phyloP scores from a whole-genome alignment of 306 rosid species.

The Crotalaria pallida region DNA sequence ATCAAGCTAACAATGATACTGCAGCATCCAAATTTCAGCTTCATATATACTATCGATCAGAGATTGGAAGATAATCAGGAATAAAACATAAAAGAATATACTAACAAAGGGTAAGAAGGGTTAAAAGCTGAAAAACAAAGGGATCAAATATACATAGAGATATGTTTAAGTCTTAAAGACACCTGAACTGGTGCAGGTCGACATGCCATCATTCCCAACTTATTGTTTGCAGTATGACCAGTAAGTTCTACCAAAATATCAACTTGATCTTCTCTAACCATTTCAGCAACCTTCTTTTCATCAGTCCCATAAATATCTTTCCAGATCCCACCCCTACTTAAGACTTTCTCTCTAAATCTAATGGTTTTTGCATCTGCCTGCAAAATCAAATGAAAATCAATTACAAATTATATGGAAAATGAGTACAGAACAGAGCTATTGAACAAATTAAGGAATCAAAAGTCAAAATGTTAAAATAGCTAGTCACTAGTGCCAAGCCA shows the following conservation, averaged over 20 bases:
- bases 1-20: background rate
- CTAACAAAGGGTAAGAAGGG: background rate
- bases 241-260: slow-evolving; percentile 97
- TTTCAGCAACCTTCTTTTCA: slow-evolving; percentile 84
- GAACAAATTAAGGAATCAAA: background rate
- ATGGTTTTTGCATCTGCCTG: slow-evolving; percentile 97
- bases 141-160: background rate
- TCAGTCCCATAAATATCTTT: slow-evolving; percentile 90
- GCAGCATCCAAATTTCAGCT: background rate
- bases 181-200: slow-evolving; percentile 96
- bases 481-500: background rate
- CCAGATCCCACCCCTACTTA: slow-evolving; percentile 88
- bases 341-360: slow-evolving; percentile 78
- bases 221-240: slow-evolving; percentile 98
- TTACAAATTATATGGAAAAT: background rate
- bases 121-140: background rate
- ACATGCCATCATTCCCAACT: slow-evolving; percentile 97
- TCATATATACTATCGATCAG: background rate
- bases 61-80: background rate
- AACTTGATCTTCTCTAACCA: slow-evolving; percentile 87
- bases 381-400: slow-evolving; percentile 28
- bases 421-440: background rate
- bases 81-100: background rate
- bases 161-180: background rate
- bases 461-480: background rate